Base-by-base conservation (phyloP, 208 protist species). In the Herpetomonas muscarum region DNA sequence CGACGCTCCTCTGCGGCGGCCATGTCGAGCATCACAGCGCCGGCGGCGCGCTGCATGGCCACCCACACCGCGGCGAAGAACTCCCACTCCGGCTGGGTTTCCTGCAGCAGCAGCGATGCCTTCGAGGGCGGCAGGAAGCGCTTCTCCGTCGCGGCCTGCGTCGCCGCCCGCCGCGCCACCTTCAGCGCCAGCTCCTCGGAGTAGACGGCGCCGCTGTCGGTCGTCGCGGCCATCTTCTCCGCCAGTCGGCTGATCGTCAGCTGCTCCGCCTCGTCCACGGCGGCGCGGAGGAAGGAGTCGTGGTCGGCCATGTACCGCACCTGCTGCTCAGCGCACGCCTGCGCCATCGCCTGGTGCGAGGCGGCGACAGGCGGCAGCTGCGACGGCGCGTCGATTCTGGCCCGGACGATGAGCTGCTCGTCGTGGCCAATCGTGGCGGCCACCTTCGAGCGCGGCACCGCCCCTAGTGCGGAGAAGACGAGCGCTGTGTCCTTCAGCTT, bases 381-480 rank as follows among this genome's bases (percentile, higher is more conserved):
- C 15, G 6, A 13, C 48, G 12, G n/a, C 7, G 24, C 37, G 25
- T 48, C 22, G 7, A 9, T 5, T 17, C 6, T 36, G 3, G 50
- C 48, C 42, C 24, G 19, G 22, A 12, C 26, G 25, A n/a, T 46
- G 2, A 47, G 3, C 5, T 30, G 4, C 3, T 10, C 12, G 30
- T 66, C 46, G 42, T 51, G 25, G 5, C 12, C 9, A 0, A 51
- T 1, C 1, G 51, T 49, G 41, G 42, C 31, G 10, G 34, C 34
- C 15, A 39, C 15, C 34, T 39, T 39, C 34, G 34, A 7, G 10
- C 15, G 4, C 15, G 5, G 41, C 41, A 37, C 36, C 24, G 26
- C 24, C 6, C 4, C 54, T 41, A 4, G 54, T 29, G 74, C 83
- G 21, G 76, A 87, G 51, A 90, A 63, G 47, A 92, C 55, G 46